Evolutionary conservation across 495 filamentous ascomycete genomes (phyloP).

Genomic region (Hypoxylon perforatum): DNA sequence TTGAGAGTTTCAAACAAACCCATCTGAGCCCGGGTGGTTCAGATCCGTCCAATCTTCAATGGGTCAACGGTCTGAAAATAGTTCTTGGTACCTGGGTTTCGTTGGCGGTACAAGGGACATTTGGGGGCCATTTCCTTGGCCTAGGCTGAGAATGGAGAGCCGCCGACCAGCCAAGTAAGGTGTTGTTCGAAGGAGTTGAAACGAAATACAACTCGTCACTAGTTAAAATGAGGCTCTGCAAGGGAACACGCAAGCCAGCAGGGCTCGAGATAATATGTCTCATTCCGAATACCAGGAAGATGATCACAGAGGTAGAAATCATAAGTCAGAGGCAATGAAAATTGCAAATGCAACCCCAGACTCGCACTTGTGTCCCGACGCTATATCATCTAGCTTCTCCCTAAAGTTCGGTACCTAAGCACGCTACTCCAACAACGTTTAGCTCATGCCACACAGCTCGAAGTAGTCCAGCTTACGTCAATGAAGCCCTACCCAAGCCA

Average conservation of each 20-base stretch:
- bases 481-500: too few species aligned
- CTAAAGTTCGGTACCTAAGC: too few species aligned
- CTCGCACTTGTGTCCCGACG: too few species aligned
- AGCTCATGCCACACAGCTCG: too few species aligned
- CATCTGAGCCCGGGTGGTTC: constrained; percentile 28
- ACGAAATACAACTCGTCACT: neutral
- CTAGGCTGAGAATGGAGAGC: constrained; percentile 2
- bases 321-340: neutral
- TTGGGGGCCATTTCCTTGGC: neutral
- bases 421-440: too few species aligned
- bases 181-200: too few species aligned
- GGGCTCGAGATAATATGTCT: neutral
- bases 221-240: constrained; percentile 22
- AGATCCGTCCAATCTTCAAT: constrained; percentile 20
- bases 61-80: constrained; percentile 29
- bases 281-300: constrained; percentile 12
- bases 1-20: constrained; percentile 21
- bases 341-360: neutral
- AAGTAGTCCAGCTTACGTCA: too few species aligned
- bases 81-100: constrained; percentile 3
- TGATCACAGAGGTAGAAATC: neutral
- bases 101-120: constrained; percentile 7
- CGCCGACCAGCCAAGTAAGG: constrained; percentile 10
- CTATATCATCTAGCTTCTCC: too few species aligned
- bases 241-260: constrained; percentile 11